phyloP scores from a whole-genome alignment of 140 eudicot genomes.

The Erigeron philadelphicus region DNA sequence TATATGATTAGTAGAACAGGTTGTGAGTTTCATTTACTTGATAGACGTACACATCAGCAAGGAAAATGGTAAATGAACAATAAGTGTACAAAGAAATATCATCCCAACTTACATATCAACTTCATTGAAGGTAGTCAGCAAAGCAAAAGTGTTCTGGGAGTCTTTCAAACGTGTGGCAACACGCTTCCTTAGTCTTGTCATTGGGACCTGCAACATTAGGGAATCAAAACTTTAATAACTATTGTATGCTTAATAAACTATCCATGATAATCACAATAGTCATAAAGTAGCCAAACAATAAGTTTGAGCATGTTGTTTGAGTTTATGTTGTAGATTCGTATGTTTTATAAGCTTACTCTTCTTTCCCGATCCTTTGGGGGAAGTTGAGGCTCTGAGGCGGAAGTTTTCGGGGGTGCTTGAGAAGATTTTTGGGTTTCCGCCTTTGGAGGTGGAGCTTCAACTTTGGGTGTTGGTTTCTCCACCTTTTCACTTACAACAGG shows the following conservation, averaged over 20 bases:
- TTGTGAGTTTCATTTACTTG: background rate
- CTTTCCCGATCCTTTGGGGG: conserved; percentile 70
- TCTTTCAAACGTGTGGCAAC: conserved; percentile 72
- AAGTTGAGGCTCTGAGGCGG: conserved; percentile 52
- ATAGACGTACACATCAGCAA: background rate
- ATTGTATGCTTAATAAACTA: too few species aligned
- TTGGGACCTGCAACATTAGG: conserved; percentile 45
- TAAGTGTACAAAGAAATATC: background rate
- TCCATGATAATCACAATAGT: background rate
- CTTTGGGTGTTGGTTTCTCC: conserved; percentile 31
- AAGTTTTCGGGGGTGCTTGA: conserved; percentile 41
- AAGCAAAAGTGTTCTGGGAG: conserved; percentile 68
- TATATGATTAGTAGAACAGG: background rate
- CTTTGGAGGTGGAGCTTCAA: conserved; percentile 31
- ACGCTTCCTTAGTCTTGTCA: conserved; percentile 71
- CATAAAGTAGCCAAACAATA: too few species aligned
- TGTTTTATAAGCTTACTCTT: conserved; percentile 38
- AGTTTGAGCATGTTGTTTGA: background rate
- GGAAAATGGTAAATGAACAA: background rate
- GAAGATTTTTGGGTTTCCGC: conserved; percentile 28
- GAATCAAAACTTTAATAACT: background rate
- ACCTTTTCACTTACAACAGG: conserved; percentile 25
- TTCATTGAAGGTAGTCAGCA: conserved; percentile 55
- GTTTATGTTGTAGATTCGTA: background rate
- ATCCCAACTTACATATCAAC: conserved; percentile 47